Conservation (phyloP, 495 filamentous ascomycete genomes). For the Mycothermus thermophilus region DNA sequence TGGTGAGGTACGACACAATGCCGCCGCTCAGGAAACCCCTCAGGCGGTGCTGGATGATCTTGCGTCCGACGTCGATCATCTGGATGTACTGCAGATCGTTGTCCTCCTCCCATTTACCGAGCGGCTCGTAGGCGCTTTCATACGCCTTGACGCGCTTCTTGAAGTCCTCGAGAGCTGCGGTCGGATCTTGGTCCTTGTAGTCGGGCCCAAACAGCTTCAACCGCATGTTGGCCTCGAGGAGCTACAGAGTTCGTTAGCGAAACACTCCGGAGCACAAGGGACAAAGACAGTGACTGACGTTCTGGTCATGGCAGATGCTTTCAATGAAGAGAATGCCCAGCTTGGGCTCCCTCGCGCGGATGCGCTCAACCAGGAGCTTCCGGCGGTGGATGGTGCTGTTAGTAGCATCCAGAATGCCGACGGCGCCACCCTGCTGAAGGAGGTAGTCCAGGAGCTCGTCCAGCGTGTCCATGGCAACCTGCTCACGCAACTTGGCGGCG, state of each 20-base stretch:
- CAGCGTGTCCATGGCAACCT: slow-evolving; percentile 80
- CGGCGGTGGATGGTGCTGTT: slow-evolving; percentile 85
- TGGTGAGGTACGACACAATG: slow-evolving; percentile 82
- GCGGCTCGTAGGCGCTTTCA: slow-evolving; percentile 77
- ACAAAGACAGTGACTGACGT: slow-evolving; percentile 23
- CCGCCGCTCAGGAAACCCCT: slow-evolving; percentile 82
- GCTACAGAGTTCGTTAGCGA: slow-evolving; percentile 16
- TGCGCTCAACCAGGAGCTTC: slow-evolving; percentile 67
- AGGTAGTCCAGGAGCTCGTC: slow-evolving; percentile 87
- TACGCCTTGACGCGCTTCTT: slow-evolving; percentile 88
- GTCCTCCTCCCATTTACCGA: slow-evolving; percentile 83
- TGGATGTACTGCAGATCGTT: slow-evolving; percentile 82
- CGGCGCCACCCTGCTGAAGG: slow-evolving; percentile 63
- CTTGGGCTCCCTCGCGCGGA: slow-evolving; percentile 70
- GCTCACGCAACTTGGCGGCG: slow-evolving; percentile 73
- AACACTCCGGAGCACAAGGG: neutral
- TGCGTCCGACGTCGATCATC: slow-evolving; percentile 96
- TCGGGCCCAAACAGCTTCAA: slow-evolving; percentile 94
- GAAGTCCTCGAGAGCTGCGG: slow-evolving; percentile 73
- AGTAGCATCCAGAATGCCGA: slow-evolving; percentile 97
- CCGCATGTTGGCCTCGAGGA: slow-evolving; percentile 94
- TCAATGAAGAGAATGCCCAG: slow-evolving; percentile 89
- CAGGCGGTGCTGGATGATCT: slow-evolving; percentile 79
- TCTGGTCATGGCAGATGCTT: slow-evolving; percentile 73
- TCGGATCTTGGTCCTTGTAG: slow-evolving; percentile 84